These are phyloP conservation scores for Debaryomyces castellii DNA, from an alignment of 805 yeast species.

Conservation along the genomic window DNA sequence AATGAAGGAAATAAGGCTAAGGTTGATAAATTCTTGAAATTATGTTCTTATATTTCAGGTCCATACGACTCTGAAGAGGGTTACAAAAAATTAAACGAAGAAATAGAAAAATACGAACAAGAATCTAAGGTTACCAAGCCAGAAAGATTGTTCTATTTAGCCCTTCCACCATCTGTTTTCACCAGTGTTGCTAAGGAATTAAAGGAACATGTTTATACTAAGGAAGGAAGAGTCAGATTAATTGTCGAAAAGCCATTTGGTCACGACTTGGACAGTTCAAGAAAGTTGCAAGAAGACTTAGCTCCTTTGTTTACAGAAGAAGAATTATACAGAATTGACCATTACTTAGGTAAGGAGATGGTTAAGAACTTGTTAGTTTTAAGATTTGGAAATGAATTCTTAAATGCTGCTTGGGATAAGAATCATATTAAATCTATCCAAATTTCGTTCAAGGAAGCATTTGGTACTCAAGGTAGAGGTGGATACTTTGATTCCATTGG, in stretches of 20 bases:
- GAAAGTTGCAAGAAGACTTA: slow-evolving; percentile 71
- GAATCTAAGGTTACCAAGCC: slow-evolving; percentile 46
- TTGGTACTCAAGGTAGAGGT: slow-evolving; percentile 98
- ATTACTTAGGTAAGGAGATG: slow-evolving; percentile 96
- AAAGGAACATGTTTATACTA: slow-evolving; percentile 65
- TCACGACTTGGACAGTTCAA: slow-evolving; percentile 77
- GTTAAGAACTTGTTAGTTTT: slow-evolving; percentile 88
- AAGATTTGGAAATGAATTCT: slow-evolving; percentile 87
- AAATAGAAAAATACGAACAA: slow-evolving; percentile 60
- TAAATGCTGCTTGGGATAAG: slow-evolving; percentile 87
- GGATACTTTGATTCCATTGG: slow-evolving; percentile 96
- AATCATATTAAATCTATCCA: slow-evolving; percentile 78
- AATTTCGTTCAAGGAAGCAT: slow-evolving; percentile 94
- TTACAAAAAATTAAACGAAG: slow-evolving; percentile 54
- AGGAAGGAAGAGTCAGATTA: slow-evolving; percentile 67
- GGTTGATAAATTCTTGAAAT: slow-evolving; percentile 61
- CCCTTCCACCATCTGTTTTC: slow-evolving; percentile 93
- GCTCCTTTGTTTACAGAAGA: slow-evolving; percentile 88
- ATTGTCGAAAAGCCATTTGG: slow-evolving; percentile 98
- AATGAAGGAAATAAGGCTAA: slow-evolving; percentile 42
- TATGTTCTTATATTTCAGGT: slow-evolving; percentile 72
- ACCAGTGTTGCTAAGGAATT: slow-evolving; percentile 72
- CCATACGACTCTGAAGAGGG: slow-evolving; percentile 80
- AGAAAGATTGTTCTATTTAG: slow-evolving; percentile 87
- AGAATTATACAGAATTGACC: slow-evolving; percentile 94